phyloP scores from a whole-genome alignment of 805 yeast species.

The Candida qinlingensis region DNA sequence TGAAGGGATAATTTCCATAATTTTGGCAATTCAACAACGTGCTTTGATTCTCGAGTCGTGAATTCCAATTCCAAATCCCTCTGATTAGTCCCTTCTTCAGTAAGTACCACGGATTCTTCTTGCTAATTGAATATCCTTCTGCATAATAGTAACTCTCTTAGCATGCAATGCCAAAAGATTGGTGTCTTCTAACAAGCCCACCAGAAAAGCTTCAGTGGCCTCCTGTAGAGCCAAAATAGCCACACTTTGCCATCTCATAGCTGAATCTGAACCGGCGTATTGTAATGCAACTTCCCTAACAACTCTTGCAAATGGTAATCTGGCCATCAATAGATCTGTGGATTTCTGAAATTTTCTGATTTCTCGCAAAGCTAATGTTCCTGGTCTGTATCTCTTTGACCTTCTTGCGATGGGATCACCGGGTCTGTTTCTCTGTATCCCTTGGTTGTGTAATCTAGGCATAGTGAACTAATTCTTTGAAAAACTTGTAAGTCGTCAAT shows the following conservation, averaged over 20 bases:
- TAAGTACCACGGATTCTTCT: constrained; percentile 61
- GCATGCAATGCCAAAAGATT: constrained; percentile 76
- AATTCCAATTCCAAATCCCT: not conserved
- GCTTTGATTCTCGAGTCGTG: not conserved
- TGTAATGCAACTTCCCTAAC: constrained; percentile 68
- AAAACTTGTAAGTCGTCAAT: too few relatives aligned
- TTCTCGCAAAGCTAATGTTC: constrained; percentile 62
- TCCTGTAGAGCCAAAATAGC: constrained; percentile 77
- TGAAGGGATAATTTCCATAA: too few relatives aligned
- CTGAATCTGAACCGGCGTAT: constrained; percentile 33
- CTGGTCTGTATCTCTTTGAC: constrained; percentile 53
- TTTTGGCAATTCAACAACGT: too few relatives aligned
- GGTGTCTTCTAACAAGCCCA: constrained; percentile 71
- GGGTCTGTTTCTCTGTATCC: constrained; percentile 38
- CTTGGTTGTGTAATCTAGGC: not conserved
- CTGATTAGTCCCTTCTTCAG: not conserved
- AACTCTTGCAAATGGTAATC: constrained; percentile 72
- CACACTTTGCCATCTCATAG: constrained; percentile 69
- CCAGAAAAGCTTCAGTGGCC: constrained; percentile 73
- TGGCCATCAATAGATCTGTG: constrained; percentile 62
- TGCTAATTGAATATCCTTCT: constrained; percentile 75
- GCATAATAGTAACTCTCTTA: constrained; percentile 80
- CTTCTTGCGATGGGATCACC: constrained; percentile 47
- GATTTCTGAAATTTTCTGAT: constrained; percentile 63
- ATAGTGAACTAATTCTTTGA: too few relatives aligned